Evolutionary conservation across 345 rosid genomes (phyloP), one percentile per base, ranked within the genome.

Genomic region (Salix udensis): DNA sequence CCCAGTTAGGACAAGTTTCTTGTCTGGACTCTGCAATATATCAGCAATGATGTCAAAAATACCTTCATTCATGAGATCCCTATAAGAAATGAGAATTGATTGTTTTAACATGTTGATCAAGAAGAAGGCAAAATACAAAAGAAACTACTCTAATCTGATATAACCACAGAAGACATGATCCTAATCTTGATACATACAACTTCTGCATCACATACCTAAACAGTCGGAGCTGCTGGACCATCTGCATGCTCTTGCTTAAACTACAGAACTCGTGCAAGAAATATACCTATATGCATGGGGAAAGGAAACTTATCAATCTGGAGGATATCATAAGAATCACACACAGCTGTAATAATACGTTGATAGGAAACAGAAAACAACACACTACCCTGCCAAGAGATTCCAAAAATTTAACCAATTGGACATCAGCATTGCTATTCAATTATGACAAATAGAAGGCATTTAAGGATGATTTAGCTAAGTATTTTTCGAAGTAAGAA

Each of bases 221-320:
- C 65, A 95, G 85, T 72, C 92, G 94, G 76, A 94, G 88, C 85
- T 91, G 94, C 89, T 89, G 97, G 71, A 89, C 97, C 94, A 92
- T 88, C 80, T 90, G 98, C 76, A 92, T 85, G 83, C 90, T 89
- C 88, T 91, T 95, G 90, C 90, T 85, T 83, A 91, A 85, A 85
- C 90, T 84, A 80, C 97, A 95, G 85, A 90, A 95, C 75, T 95
- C 98, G 9, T 85, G 92, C 88, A 93, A 85, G 88, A 95, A 91
- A 77, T 84, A 77, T 24, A 93, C 97, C 98, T 95, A 44, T 81
- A 58, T 78, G 77, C 60, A 75, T 46, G 44, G 37, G 76, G 73
- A 68, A 80, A 42, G 67, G 14, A 61, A 23, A 53, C 58, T 62
- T 48, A 26, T 61, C 73, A 74, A 77, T 15, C 30, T 30, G 6